A percentile compares a stretch with the other conserved stretches of the same genome.
Evolutionary conservation across 75 land plant genomes (phyloP).

Genomic region (Pinus tabuliformis): DNA sequence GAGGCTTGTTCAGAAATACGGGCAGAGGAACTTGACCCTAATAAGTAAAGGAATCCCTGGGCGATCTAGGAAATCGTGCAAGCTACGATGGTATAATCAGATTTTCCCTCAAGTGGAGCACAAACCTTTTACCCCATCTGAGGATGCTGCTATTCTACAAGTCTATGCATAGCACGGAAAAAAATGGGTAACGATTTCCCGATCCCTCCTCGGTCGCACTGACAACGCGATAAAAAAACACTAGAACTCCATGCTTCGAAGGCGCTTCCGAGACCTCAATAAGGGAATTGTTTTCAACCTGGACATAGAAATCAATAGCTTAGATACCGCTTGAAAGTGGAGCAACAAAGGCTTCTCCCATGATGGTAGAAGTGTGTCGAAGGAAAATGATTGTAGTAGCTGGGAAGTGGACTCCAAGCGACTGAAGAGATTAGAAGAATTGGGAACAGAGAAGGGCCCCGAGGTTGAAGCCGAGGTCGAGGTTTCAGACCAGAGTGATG

Average conservation of each 20-base stretch:
- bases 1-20: constrained; percentile 67
- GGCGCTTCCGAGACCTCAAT: constrained; percentile 47
- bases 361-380: constrained; percentile 91
- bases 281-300: constrained; percentile 79
- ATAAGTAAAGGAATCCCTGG: constrained; percentile 73
- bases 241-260: constrained; percentile 83
- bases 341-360: constrained; percentile 6
- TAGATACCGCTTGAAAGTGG: too few species aligned
- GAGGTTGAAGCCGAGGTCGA: too few species aligned
- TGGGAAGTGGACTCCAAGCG: constrained; percentile 97
- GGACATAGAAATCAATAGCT: too few species aligned
- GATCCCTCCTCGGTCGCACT: constrained; percentile 67
- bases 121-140: constrained; percentile 59
- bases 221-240: constrained; percentile 89
- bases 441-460: too few species aligned
- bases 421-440: constrained; percentile 40
- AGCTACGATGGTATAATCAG: constrained; percentile 86
- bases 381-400: constrained; percentile 97
- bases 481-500: too few species aligned
- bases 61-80: constrained; percentile 68
- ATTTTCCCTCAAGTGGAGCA: constrained; percentile 82
- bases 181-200: constrained; percentile 86
- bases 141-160: constrained; percentile 63
- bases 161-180: constrained; percentile 73
- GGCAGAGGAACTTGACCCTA: constrained; percentile 74